Percentiles rank a stretch among this genome's conserved stretches.
Conservation (phyloP, 2,329 filamentous ascomycete species). For the Periconia sp. region DNA sequence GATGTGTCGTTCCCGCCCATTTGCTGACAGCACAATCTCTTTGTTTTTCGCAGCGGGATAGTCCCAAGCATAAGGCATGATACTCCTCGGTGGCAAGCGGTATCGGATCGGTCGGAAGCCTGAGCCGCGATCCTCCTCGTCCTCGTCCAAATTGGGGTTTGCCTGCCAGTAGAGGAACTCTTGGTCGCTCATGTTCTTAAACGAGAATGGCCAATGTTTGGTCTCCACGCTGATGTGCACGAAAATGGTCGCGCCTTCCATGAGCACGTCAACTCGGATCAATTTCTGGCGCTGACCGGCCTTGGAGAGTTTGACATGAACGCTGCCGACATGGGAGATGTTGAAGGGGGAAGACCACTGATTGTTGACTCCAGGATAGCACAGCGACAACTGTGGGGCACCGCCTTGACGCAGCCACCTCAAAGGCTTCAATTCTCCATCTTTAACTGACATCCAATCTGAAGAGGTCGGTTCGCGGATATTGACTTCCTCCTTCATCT, state of each 20-base stretch:
- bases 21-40: slow-evolving; percentile 80
- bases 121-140: slow-evolving; percentile 77
- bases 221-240: slow-evolving; percentile 86
- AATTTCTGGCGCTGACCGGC: slow-evolving; percentile 86
- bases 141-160: slow-evolving; percentile 88
- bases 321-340: slow-evolving; percentile 89
- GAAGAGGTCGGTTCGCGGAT: slow-evolving; percentile 92
- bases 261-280: slow-evolving; percentile 82
- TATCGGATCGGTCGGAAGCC: slow-evolving; percentile 94
- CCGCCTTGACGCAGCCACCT: slow-evolving; percentile 84
- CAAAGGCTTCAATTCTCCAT: slow-evolving; percentile 79
- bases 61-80: slow-evolving; percentile 99
- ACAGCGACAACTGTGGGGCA: slow-evolving; percentile 87
- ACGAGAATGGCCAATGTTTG: slow-evolving; percentile 97
- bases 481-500: slow-evolving; percentile 82
- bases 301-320: slow-evolving; percentile 91
- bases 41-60: slow-evolving; percentile 97
- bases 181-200: slow-evolving; percentile 96
- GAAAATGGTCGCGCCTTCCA: slow-evolving; percentile 94
- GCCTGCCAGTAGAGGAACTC: slow-evolving; percentile 97
- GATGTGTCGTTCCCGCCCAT: slow-evolving; percentile 83
- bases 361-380: slow-evolving; percentile 91
- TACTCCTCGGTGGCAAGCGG: slow-evolving; percentile 86
- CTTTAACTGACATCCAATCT: slow-evolving; percentile 74
- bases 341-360: slow-evolving; percentile 98